Percentiles rank a stretch among this genome's conserved stretches.
Evolutionary conservation across 495 filamentous ascomycete species (phyloP).

Genomic region (Talaromyces nanjingensis): DNA sequence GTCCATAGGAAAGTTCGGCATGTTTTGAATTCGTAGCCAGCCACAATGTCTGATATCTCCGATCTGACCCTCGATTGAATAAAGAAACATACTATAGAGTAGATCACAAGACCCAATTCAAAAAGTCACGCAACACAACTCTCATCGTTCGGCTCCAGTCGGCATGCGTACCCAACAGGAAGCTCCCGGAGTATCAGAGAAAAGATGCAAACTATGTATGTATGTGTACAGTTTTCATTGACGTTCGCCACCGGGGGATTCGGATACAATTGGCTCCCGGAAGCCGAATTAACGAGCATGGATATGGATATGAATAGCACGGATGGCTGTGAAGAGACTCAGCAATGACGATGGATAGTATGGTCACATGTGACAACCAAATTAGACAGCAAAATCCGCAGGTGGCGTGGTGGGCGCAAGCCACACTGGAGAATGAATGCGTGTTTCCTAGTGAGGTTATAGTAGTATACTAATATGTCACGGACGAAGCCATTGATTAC

Average conservation of each 20-base stretch:
- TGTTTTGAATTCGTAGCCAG: background rate
- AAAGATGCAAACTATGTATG: too few relatives aligned
- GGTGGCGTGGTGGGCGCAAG: background rate
- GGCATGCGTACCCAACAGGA: background rate
- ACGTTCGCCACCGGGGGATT: background rate
- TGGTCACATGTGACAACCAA: background rate
- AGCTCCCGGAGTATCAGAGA: background rate
- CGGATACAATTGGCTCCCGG: background rate
- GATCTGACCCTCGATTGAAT: too few relatives aligned
- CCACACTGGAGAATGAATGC: background rate
- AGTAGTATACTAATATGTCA: background rate
- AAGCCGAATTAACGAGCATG: background rate
- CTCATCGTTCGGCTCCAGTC: background rate
- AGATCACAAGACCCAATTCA: background rate
- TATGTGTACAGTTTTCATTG: background rate
- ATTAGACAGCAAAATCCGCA: background rate
- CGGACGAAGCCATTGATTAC: background rate
- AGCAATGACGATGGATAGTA: background rate
- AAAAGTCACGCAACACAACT: background rate
- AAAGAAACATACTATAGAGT: background rate
- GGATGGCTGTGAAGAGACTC: background rate
- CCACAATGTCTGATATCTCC: background rate
- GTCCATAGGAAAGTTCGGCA: background rate
- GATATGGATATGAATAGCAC: background rate
- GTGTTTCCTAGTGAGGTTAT: background rate